A percentile compares a stretch with the other conserved stretches of the same genome.
These are phyloP conservation scores for Haplosporangium gracile DNA, from an alignment of 192 early-diverging fungal species.

Conservation along the genomic window DNA sequence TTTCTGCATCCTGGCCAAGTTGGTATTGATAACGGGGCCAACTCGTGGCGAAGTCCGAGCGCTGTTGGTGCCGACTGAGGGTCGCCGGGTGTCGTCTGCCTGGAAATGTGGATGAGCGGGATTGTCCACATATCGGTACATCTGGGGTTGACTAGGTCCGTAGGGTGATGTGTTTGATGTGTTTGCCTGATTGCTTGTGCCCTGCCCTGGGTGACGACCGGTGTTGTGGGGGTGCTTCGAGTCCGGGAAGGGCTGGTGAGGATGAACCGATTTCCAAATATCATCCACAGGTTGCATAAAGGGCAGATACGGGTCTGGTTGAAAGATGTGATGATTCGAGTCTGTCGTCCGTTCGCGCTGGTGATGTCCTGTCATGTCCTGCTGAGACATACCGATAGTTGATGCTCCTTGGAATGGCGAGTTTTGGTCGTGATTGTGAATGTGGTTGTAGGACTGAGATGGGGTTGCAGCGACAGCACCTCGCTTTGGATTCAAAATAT, in stretches of 20 bases:
- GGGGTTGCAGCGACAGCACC: conserved; percentile 17
- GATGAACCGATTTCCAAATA: conserved; percentile 50
- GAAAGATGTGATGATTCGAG: conserved; percentile 21
- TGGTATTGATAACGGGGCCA: conserved; percentile 47
- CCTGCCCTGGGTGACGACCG: conserved; percentile 34
- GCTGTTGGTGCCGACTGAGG: conserved; percentile 47
- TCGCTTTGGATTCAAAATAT: conserved; percentile 51
- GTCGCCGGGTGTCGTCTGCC: conserved; percentile 33
- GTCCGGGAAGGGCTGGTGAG: conserved; percentile 51
- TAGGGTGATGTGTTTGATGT: conserved; percentile 45
- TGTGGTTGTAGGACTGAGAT: conserved; percentile 7
- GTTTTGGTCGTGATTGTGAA: conserved; percentile 19
- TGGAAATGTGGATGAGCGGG: conserved; percentile 43
- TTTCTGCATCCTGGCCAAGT: conserved; percentile 34
- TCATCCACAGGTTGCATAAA: conserved; percentile 51
- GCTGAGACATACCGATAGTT: not conserved
- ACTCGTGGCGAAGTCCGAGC: conserved; percentile 50
- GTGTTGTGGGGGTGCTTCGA: conserved; percentile 52
- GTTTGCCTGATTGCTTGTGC: conserved; percentile 7
- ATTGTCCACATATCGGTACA: conserved; percentile 41
- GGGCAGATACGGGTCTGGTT: conserved; percentile 26
- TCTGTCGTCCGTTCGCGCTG: conserved; percentile 41
- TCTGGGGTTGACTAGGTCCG: conserved; percentile 39
- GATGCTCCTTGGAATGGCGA: conserved; percentile 35
- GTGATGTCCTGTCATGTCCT: conserved; percentile 36